Percentiles rank a stretch among this genome's conserved stretches.
Conservation (phyloP, 2,329 filamentous ascomycete species). For the Epichloe hybrida region DNA sequence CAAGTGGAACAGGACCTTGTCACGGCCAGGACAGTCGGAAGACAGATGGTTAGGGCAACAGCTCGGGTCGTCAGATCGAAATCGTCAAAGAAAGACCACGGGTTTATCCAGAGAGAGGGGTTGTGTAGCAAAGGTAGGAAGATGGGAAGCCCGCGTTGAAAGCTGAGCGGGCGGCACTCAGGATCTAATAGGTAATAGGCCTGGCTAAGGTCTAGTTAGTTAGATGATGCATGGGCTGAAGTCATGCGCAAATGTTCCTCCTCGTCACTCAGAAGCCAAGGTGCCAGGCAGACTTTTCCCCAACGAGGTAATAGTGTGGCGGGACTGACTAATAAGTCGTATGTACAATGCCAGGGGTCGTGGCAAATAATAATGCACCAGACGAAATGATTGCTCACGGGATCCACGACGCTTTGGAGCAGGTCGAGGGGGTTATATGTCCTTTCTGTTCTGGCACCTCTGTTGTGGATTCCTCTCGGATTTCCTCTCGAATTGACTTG, state of each 20-base stretch:
- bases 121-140: background rate
- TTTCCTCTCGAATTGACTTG: no score
- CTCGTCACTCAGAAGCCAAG: background rate
- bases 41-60: background rate
- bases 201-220: background rate
- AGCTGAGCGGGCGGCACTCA: background rate
- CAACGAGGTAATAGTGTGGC: background rate
- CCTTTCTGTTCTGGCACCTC: no score
- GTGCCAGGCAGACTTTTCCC: background rate
- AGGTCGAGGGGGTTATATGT: no score
- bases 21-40: background rate
- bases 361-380: no score
- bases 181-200: background rate
- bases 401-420: no score
- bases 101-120: background rate
- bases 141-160: background rate
- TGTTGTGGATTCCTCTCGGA: no score
- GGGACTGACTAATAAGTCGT: no score
- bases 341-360: no score
- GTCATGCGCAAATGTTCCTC: background rate
- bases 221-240: background rate
- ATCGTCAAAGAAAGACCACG: background rate
- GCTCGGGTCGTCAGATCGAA: background rate
- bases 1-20: no score
- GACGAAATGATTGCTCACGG: no score